Evolutionary conservation across 2,329 filamentous ascomycete species (phyloP), one percentile per base, ranked within the genome.

Genomic region (Catunica adiposa): DNA sequence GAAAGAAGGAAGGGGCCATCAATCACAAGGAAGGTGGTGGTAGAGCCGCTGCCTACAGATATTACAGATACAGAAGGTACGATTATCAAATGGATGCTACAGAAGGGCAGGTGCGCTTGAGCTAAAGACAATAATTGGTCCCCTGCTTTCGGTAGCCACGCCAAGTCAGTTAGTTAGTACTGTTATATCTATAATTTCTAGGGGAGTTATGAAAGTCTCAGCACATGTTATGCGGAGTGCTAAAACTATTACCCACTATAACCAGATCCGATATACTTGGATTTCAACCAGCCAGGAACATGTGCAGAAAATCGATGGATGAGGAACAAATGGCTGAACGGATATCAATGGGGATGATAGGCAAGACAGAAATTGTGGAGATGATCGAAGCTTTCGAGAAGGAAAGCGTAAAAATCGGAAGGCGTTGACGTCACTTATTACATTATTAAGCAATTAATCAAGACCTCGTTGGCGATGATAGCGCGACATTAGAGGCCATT

Each of bases 201-300:
- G 29, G 5, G 11, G 29, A 5, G 5, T 34, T 44, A 22, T n/a
- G 20, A 44, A 44, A n/a, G 40, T 7, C 20, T 29, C 23, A 51
- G 29, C 8, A 25, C 5, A 11, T 29, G 14, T 51, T 51, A 51
- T 51, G 48, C 48, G 20, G 29, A 17, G 25, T 51, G 48, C 14
- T 51, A 51, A 51, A 51, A 51, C 48, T 51, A 51, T 31, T 51
- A 25, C 48, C 48, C 48, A 51, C 14, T 52, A 52, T 52, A 52
- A 38, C 50, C n/a, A 38, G 11, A 38, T 52, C 22, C 34, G 29
- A 51, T 37, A n/a, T n/a, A 48, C 5, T 26, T n/a, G 8, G 20
- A 48, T 48, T 48, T n/a, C 22, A n/a, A 37, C 37, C 22, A n/a
- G 20, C 37, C 9, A 38, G 31, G 17, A 42, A 17, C n/a, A 20